Percentiles rank a stretch among this genome's conserved stretches.
phyloP scores from a whole-genome alignment of 805 yeast species.

The Hanseniaspora mollemarum region DNA sequence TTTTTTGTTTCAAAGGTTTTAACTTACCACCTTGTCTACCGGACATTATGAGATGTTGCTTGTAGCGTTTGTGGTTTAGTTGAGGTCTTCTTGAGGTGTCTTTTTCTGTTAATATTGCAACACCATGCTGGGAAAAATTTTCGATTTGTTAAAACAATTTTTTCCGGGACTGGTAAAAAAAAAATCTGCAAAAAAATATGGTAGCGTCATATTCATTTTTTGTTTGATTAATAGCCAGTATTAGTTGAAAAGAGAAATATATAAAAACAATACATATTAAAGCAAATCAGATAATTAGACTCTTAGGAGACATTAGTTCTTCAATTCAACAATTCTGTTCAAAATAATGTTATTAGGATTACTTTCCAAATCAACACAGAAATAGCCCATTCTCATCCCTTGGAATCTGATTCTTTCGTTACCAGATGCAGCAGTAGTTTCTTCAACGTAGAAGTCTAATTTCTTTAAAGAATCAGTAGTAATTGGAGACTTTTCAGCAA shows the following conservation, averaged over 20 bases:
- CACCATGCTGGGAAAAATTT: too few species aligned
- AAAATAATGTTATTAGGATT: constrained; percentile 51
- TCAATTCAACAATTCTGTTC: constrained; percentile 86
- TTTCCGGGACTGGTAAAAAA: too few species aligned
- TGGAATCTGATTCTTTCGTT: constrained; percentile 92
- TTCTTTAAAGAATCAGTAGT: constrained; percentile 46
- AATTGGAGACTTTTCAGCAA: constrained; percentile 65
- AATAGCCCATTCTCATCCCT: constrained; percentile 92
- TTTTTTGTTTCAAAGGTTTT: constrained; percentile 66
- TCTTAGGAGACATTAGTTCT: constrained; percentile 39
- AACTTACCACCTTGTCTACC: constrained; percentile 97
- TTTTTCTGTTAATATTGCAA: too few species aligned
- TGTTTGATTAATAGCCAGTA: too few species aligned
- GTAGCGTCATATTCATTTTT: too few species aligned
- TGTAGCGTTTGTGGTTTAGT: too few species aligned
- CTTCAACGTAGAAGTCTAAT: constrained; percentile 58
- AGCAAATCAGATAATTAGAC: not conserved
- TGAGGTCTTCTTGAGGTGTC: too few species aligned
- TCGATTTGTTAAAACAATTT: too few species aligned
- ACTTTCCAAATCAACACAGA: constrained; percentile 76
- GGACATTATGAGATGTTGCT: constrained; percentile 44
- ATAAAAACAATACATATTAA: not conserved
- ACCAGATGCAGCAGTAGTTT: constrained; percentile 38
- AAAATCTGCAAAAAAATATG: too few species aligned
- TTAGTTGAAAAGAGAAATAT: too few species aligned